These are phyloP conservation scores for Trichosporon asahii DNA, from an alignment of 1,284 basidiomycete species.

Conservation along the genomic window DNA sequence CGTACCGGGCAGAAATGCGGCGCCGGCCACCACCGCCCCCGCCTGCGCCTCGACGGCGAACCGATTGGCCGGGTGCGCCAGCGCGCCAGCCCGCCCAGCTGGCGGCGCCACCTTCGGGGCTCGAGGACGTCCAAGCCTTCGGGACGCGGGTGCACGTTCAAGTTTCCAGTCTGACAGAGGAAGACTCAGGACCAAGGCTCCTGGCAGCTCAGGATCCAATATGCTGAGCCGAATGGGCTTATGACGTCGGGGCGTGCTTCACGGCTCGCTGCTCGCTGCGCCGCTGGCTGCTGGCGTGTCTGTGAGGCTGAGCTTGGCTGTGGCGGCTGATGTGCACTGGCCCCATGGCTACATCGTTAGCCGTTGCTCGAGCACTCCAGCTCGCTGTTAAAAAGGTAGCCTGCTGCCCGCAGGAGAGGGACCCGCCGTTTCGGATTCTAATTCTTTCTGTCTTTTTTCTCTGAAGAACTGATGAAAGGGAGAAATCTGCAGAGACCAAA, in stretches of 20 bases:
- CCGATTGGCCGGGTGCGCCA: background rate
- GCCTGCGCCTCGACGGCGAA: background rate
- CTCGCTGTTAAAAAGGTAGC: background rate
- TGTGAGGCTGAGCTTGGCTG: background rate
- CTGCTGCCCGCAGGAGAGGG: background rate
- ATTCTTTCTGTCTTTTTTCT: background rate
- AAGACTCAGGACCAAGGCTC: background rate
- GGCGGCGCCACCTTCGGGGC: background rate
- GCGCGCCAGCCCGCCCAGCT: background rate
- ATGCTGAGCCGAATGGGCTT: background rate
- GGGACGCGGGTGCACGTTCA: background rate
- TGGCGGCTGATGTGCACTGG: background rate
- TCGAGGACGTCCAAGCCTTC: background rate
- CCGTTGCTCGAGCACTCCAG: too few relatives aligned
- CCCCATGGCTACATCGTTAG: background rate
- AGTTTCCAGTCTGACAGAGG: background rate
- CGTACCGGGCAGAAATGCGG: background rate
- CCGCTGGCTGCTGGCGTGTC: background rate
- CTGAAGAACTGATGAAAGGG: background rate
- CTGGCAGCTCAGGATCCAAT: background rate
- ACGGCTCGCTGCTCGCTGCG: background rate
- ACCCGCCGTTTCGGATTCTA: background rate
- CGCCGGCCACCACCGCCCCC: background rate
- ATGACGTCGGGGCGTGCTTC: background rate
- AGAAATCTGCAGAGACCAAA: background rate